Evolutionary conservation across 768 basidiomycete genomes (phyloP).

Genomic region (Candolleomyces aberdarensis): DNA sequence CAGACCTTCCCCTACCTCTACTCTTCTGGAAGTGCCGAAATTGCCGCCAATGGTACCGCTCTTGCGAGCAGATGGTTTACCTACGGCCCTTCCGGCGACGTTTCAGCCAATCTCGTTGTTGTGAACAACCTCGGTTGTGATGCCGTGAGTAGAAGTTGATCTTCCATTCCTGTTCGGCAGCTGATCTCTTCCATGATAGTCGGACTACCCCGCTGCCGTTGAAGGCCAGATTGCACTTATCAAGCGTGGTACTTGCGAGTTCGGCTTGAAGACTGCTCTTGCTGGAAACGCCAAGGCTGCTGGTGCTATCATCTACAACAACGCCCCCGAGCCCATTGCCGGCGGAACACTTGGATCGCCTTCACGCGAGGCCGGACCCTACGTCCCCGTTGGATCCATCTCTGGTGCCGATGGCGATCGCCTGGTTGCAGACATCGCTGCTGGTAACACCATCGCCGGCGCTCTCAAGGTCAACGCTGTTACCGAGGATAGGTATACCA

Average conservation of each 20-base stretch:
- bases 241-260: conserved; percentile 24
- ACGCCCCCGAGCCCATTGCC: conserved; percentile 18
- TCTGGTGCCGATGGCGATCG: conserved; percentile 21
- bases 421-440: conserved; percentile 17
- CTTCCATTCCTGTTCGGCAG: neutral
- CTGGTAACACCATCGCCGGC: conserved; percentile 19
- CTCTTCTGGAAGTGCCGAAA: conserved; percentile 20
- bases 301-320: conserved; percentile 27
- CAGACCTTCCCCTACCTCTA: conserved; percentile 29
- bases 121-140: conserved; percentile 25
- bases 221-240: conserved; percentile 28
- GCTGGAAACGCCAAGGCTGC: conserved; percentile 22
- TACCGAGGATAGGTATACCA: conserved; percentile 22
- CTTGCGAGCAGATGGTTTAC: conserved; percentile 18
- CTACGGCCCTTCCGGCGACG: conserved; percentile 22
- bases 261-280: conserved; percentile 22
- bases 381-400: conserved; percentile 22
- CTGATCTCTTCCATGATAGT: conserved; percentile 6
- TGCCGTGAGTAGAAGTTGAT: conserved; percentile 12
- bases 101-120: conserved; percentile 21
- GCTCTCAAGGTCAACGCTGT: conserved; percentile 22
- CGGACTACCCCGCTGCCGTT: conserved; percentile 23
- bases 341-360: conserved; percentile 21
- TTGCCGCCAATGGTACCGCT: conserved; percentile 12
- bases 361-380: conserved; percentile 20